A percentile compares a stretch with the other conserved stretches of the same genome.
phyloP scores from a whole-genome alignment of 192 early-diverging fungal species.

The Coemansia aciculifera region DNA sequence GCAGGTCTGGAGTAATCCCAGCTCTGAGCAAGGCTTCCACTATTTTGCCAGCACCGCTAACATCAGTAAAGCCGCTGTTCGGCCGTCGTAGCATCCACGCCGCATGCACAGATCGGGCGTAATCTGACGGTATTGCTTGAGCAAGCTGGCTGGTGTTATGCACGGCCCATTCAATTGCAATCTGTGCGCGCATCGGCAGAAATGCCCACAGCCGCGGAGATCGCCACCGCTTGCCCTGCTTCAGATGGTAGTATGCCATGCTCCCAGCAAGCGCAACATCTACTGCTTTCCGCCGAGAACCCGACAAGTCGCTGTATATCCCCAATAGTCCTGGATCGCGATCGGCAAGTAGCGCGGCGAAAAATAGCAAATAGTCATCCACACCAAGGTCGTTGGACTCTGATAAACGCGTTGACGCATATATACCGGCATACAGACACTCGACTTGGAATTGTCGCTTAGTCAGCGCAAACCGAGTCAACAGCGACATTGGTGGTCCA shows the following conservation, averaged over 20 bases:
- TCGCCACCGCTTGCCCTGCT: background rate
- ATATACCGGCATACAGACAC: slow-evolving; percentile 27
- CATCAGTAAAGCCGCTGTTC: slow-evolving; percentile 2
- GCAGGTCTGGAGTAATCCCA: slow-evolving; percentile 12
- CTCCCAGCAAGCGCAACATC: slow-evolving; percentile 15
- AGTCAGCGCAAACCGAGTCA: slow-evolving; percentile 22
- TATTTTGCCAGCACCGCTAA: background rate
- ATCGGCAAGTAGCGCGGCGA: slow-evolving; percentile 26
- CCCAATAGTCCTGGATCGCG: slow-evolving; percentile 7
- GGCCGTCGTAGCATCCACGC: slow-evolving; percentile 38
- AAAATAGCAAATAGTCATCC: slow-evolving; percentile 4
- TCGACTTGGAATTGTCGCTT: slow-evolving; percentile 22
- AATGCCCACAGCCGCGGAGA: background rate
- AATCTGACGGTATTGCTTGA: background rate
- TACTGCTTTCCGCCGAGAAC: background rate
- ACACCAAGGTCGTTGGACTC: background rate
- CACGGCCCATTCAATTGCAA: background rate
- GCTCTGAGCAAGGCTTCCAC: slow-evolving; percentile 1
- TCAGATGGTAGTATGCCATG: slow-evolving; percentile 9
- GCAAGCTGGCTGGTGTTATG: background rate
- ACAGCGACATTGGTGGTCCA: background rate
- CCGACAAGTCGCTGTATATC: slow-evolving; percentile 12
- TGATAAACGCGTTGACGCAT: background rate
- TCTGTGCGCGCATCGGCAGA: background rate
- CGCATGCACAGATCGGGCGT: background rate